A percentile compares a stretch with the other conserved stretches of the same genome.
Conservation (phyloP, 2,329 filamentous ascomycete genomes). For the Ophiocordyceps sinensis region DNA sequence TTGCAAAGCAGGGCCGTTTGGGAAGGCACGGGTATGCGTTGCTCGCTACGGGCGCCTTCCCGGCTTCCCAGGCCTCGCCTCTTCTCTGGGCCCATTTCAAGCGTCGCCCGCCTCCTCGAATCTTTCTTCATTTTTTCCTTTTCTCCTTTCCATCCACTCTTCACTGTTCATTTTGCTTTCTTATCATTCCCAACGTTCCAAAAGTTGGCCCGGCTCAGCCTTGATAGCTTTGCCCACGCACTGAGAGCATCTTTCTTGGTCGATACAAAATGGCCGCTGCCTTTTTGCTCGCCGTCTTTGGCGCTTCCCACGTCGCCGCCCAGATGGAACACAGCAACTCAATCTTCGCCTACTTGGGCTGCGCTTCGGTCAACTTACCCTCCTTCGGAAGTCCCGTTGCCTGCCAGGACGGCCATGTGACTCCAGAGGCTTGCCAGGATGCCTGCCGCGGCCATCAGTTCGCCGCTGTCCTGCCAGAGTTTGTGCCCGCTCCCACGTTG, state of each 20-base stretch:
- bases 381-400: conserved; percentile 11
- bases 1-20: no score
- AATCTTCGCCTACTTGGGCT: conserved; percentile 13
- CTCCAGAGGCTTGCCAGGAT: conserved; percentile 13
- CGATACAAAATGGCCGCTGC: conserved; percentile 9
- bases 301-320: conserved; percentile 8
- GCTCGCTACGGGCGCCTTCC: neutral
- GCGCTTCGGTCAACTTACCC: conserved; percentile 12
- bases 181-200: neutral
- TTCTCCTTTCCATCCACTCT: no score
- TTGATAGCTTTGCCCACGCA: neutral
- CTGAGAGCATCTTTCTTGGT: neutral
- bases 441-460: conserved; percentile 14
- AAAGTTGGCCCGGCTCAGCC: neutral
- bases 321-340: conserved; percentile 8
- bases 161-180: neutral
- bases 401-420: conserved; percentile 9
- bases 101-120: neutral
- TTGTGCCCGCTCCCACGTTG: neutral
- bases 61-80: neutral
- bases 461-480: conserved; percentile 19
- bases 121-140: neutral
- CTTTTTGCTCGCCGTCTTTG: conserved; percentile 10
- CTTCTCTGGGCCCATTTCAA: neutral
- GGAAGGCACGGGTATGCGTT: no score